A percentile compares a stretch with the other conserved stretches of the same genome.
Evolutionary conservation across 2,329 filamentous ascomycete genomes (phyloP).

Genomic region (Diaporthe ilicicola): DNA sequence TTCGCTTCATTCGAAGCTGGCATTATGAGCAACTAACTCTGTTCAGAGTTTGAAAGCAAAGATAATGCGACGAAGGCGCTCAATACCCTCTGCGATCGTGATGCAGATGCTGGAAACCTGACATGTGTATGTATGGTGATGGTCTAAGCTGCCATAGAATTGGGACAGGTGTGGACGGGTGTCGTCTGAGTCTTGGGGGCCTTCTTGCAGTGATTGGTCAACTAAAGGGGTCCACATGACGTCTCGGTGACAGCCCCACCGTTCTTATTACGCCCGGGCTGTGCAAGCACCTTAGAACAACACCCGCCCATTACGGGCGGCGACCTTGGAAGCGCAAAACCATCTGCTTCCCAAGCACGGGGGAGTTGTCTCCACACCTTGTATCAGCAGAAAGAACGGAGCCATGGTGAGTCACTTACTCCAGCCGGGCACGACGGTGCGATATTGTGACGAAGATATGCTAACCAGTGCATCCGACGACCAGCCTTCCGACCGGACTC

Average conservation of each 20-base stretch:
- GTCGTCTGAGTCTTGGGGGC: conserved; percentile 36
- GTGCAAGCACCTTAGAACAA: neutral
- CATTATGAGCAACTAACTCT: neutral
- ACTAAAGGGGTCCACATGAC: conserved; percentile 25
- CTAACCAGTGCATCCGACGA: neutral
- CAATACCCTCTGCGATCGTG: neutral
- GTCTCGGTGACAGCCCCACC: conserved; percentile 17
- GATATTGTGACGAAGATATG: neutral
- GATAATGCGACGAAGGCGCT: neutral
- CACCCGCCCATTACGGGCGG: neutral
- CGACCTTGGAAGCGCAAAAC: neutral
- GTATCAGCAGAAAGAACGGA: neutral
- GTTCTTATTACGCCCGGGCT: conserved; percentile 11
- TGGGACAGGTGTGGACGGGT: neutral
- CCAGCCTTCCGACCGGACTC: conserved; percentile 52
- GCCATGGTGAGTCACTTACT: conserved; percentile 1
- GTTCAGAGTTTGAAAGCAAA: neutral
- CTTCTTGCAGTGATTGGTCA: conserved; percentile 28
- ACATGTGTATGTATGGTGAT: neutral
- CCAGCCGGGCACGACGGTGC: neutral
- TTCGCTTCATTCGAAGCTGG: neutral
- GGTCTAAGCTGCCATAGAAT: neutral
- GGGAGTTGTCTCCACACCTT: neutral
- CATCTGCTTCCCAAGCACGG: neutral
- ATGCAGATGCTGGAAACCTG: neutral